Evolutionary conservation across 768 basidiomycete genomes (phyloP).

Genomic region (Boletus coccyginus): DNA sequence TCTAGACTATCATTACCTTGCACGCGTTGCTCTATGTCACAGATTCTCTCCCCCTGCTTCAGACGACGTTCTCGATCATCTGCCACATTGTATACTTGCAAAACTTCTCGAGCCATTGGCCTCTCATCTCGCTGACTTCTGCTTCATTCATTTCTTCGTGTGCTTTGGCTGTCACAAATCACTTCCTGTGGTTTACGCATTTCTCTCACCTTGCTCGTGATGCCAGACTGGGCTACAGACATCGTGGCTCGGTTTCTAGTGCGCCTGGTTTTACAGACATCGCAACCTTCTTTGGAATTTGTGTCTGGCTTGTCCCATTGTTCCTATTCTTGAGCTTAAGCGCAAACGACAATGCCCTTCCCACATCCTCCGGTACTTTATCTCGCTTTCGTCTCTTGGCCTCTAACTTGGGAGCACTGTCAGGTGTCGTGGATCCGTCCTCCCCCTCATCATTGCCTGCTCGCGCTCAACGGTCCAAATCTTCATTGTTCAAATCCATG

Average conservation of each 20-base stretch:
- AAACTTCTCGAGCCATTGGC: slow-evolving; percentile 91
- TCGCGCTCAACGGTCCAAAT: slow-evolving; percentile 42
- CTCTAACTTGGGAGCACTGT: not conserved
- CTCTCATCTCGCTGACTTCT: slow-evolving; percentile 88
- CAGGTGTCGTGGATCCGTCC: slow-evolving; percentile 25
- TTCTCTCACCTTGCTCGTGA: slow-evolving; percentile 74
- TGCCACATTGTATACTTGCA: slow-evolving; percentile 90
- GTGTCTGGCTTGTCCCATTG: slow-evolving; percentile 87
- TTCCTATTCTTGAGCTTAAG: slow-evolving; percentile 95
- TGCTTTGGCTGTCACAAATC: slow-evolving; percentile 79
- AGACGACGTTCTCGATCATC: slow-evolving; percentile 72
- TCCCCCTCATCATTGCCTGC: slow-evolving; percentile 17
- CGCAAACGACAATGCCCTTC: slow-evolving; percentile 95
- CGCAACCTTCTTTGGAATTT: slow-evolving; percentile 79
- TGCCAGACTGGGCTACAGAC: slow-evolving; percentile 49
- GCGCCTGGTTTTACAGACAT: slow-evolving; percentile 65
- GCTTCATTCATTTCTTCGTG: slow-evolving; percentile 83
- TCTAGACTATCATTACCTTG: slow-evolving; percentile 72
- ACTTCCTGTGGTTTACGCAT: slow-evolving; percentile 97
- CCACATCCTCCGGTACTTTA: slow-evolving; percentile 54
- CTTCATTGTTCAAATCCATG: slow-evolving; percentile 68
- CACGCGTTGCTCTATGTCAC: slow-evolving; percentile 76
- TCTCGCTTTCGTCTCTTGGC: not conserved
- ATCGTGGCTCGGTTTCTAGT: slow-evolving; percentile 36
- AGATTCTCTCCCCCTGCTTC: slow-evolving; percentile 76